Conservation (phyloP, 1,139 yeast species). For the Taiozyma sp. region DNA sequence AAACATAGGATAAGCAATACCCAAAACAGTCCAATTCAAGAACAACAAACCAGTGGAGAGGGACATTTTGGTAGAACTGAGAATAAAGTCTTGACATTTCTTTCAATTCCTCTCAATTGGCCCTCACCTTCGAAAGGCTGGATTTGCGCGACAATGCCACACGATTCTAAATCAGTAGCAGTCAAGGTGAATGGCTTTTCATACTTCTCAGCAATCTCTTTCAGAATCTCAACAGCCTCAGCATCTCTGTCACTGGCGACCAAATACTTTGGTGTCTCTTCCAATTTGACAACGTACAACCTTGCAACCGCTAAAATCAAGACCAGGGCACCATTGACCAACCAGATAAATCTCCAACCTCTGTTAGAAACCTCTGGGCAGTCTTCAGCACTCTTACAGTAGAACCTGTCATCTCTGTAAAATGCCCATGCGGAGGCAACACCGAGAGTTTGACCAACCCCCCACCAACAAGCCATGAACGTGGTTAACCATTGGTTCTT, state of each 20-base stretch:
- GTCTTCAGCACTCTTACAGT: constrained; percentile 36
- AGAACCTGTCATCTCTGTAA: constrained; percentile 31
- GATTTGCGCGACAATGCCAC: constrained; percentile 31
- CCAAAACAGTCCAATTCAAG: constrained; percentile 39
- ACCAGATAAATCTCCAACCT: constrained; percentile 62
- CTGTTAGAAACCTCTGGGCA: constrained; percentile 41
- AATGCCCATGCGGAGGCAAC: constrained; percentile 54
- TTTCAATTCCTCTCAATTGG: constrained; percentile 12
- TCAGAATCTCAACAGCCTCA: constrained; percentile 39
- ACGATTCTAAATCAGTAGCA: constrained; percentile 33
- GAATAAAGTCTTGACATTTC: constrained; percentile 31
- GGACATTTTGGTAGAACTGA: constrained; percentile 27
- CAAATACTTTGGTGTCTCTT: constrained; percentile 57
- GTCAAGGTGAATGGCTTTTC: constrained; percentile 40
- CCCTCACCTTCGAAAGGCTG: constrained; percentile 12
- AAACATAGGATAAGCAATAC: constrained; percentile 39
- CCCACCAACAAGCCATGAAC: constrained; percentile 58
- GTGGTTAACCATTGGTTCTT: constrained; percentile 51
- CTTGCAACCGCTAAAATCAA: no score
- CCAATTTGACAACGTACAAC: constrained; percentile 34
- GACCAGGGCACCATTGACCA: constrained; percentile 46
- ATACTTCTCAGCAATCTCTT: constrained; percentile 37
- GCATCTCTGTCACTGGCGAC: constrained; percentile 48
- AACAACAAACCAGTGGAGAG: constrained; percentile 32
- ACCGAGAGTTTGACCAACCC: constrained; percentile 56